phyloP scores from a whole-genome alignment of 176 grass and related monocot species.

The Pharus latifolius region DNA sequence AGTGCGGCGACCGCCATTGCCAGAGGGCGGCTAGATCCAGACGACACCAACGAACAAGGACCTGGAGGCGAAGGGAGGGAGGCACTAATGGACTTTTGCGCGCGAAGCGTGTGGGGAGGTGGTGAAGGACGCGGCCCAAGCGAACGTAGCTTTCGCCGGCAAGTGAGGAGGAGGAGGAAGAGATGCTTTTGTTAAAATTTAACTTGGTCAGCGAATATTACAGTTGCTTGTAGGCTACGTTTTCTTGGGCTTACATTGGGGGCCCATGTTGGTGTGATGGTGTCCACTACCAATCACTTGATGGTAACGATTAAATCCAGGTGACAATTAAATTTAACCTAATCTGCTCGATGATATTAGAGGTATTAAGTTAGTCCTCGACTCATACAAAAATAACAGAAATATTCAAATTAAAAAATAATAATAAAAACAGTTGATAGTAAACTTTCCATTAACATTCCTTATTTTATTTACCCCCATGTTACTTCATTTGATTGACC shows the following conservation, averaged over 20 bases:
- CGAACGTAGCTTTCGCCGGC: constrained; percentile 24
- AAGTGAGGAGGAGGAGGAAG: constrained; percentile 8
- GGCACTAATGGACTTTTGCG: background rate
- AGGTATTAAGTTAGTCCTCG: too few relatives aligned
- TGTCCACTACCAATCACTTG: too few relatives aligned
- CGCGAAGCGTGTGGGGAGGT: background rate
- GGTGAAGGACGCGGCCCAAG: background rate
- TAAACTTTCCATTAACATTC: too few relatives aligned
- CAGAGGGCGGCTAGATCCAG: background rate
- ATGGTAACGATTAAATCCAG: too few relatives aligned
- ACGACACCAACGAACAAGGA: background rate
- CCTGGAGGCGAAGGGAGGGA: background rate
- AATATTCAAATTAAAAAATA: too few relatives aligned
- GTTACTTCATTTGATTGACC: too few relatives aligned
- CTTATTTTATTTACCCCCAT: too few relatives aligned
- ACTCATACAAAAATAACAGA: too few relatives aligned
- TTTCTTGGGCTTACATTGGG: background rate
- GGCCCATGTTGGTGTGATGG: too few relatives aligned
- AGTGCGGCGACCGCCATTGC: constrained; percentile 27
- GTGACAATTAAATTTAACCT: too few relatives aligned
- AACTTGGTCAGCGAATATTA: constrained; percentile 27
- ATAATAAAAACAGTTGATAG: too few relatives aligned
- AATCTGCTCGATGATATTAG: too few relatives aligned
- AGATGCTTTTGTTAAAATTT: background rate
- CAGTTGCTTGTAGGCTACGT: background rate